phyloP scores from a whole-genome alignment of 306 rosid genomes.

The Inga laurina region DNA sequence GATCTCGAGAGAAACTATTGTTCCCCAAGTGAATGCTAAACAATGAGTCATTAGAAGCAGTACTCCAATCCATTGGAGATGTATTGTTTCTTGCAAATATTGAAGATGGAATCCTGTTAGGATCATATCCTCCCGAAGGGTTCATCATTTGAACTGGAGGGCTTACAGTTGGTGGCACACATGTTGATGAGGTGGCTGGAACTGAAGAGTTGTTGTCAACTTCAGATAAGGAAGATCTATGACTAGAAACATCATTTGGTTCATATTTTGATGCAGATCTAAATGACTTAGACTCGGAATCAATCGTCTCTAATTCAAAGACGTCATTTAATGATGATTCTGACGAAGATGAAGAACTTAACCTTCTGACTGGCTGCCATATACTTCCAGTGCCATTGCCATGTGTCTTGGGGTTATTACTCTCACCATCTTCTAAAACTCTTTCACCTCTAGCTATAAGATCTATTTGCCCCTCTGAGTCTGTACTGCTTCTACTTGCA shows the following conservation, averaged over 20 bases:
- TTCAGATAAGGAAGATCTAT: slow-evolving; percentile 39
- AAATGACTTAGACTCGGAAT: slow-evolving; percentile 19
- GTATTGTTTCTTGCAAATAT: slow-evolving; percentile 51
- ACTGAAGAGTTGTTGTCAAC: slow-evolving; percentile 21
- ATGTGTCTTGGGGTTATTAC: neutral
- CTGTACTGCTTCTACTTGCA: slow-evolving; percentile 27
- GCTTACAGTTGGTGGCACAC: slow-evolving; percentile 39
- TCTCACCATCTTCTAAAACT: slow-evolving; percentile 12
- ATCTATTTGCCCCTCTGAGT: slow-evolving; percentile 25
- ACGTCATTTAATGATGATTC: slow-evolving; percentile 36
- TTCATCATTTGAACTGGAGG: slow-evolving; percentile 79
- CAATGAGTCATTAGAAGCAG: slow-evolving; percentile 84
- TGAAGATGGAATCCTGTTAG: slow-evolving; percentile 66
- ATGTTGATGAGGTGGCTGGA: slow-evolving; percentile 23
- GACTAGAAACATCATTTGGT: slow-evolving; percentile 30
- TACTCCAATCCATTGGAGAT: slow-evolving; percentile 75
- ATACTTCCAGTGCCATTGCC: slow-evolving; percentile 32
- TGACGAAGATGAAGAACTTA: slow-evolving; percentile 38
- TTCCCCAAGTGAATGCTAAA: slow-evolving; percentile 79
- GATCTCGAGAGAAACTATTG: slow-evolving; percentile 60
- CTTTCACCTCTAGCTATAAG: slow-evolving; percentile 19
- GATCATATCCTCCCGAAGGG: slow-evolving; percentile 56
- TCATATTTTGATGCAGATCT: slow-evolving; percentile 28
- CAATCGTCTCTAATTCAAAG: slow-evolving; percentile 30
- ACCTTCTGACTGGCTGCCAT: slow-evolving; percentile 13